Evolutionary conservation across 208 protist genomes (phyloP).

Genomic region (Trypanosoma melophagium): DNA sequence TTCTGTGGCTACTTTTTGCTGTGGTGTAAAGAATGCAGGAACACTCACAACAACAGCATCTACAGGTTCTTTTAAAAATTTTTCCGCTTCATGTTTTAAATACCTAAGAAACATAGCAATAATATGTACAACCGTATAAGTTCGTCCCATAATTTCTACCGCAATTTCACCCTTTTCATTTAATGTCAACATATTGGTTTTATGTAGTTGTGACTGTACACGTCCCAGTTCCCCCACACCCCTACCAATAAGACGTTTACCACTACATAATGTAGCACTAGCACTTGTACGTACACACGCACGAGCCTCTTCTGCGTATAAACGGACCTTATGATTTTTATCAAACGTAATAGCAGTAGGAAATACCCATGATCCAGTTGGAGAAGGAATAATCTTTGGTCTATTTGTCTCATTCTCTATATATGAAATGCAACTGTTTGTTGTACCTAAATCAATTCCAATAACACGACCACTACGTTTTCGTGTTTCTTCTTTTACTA

Average conservation of each 20-base stretch:
- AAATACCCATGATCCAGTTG: constrained; percentile 91
- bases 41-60: constrained; percentile 88
- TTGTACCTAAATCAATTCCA: constrained; percentile 98
- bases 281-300: constrained; percentile 84
- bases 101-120: constrained; percentile 93
- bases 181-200: constrained; percentile 86
- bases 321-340: constrained; percentile 84
- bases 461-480: constrained; percentile 72
- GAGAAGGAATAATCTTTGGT: constrained; percentile 90
- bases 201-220: constrained; percentile 77
- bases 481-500: constrained; percentile 71
- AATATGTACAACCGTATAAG: constrained; percentile 91
- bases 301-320: constrained; percentile 88
- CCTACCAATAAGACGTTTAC: constrained; percentile 89
- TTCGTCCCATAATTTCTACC: constrained; percentile 86
- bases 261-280: constrained; percentile 87
- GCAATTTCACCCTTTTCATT: constrained; percentile 89
- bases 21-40: constrained; percentile 91
- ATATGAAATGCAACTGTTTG: constrained; percentile 96
- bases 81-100: constrained; percentile 85
- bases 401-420: constrained; percentile 68
- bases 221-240: constrained; percentile 83
- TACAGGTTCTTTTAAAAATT: constrained; percentile 80
- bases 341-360: constrained; percentile 90
- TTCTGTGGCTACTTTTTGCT: constrained; percentile 92